Percentiles rank a stretch among this genome's conserved stretches.
These are phyloP conservation scores for Strobilomyces echinocephalus DNA, from an alignment of 768 basidiomycete genomes.

Conservation along the genomic window DNA sequence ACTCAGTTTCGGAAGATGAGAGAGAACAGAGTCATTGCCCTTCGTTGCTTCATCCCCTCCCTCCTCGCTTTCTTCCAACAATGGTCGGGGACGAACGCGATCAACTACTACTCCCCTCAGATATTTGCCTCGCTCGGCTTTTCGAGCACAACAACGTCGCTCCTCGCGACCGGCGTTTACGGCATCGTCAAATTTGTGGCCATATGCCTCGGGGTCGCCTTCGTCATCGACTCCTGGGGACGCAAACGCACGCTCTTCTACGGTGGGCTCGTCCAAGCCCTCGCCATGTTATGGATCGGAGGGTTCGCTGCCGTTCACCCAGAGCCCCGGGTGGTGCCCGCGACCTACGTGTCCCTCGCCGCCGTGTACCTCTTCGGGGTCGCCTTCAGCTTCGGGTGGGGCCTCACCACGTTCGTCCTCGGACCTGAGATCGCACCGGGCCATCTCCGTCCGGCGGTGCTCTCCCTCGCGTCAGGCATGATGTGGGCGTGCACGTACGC, in stretches of 20 bases:
- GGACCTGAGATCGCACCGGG: slow-evolving; percentile 34
- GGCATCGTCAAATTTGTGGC: slow-evolving; percentile 37
- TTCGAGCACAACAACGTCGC: slow-evolving; percentile 26
- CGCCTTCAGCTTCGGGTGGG: slow-evolving; percentile 34
- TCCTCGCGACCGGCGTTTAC: slow-evolving; percentile 39
- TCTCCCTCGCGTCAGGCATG: slow-evolving; percentile 27
- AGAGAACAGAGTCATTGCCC: slow-evolving; percentile 26
- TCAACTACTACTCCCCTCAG: slow-evolving; percentile 38
- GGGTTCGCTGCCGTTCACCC: slow-evolving; percentile 32
- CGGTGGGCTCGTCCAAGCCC: slow-evolving; percentile 34
- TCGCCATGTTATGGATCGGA: slow-evolving; percentile 37
- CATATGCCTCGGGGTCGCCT: slow-evolving; percentile 7
- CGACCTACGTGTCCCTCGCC: neutral
- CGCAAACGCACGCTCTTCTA: slow-evolving; percentile 20
- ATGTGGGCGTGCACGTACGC: no score
- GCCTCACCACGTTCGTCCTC: slow-evolving; percentile 32
- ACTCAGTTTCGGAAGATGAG: slow-evolving; percentile 32
- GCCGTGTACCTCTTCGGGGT: slow-evolving; percentile 36
- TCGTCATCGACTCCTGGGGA: neutral
- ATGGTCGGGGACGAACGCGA: slow-evolving; percentile 39
- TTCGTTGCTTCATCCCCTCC: slow-evolving; percentile 31
- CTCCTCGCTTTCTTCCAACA: slow-evolving; percentile 36
- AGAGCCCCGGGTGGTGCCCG: neutral
- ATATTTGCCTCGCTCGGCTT: slow-evolving; percentile 36
- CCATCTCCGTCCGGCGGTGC: slow-evolving; percentile 31